Percentiles rank a stretch among this genome's conserved stretches.
Evolutionary conservation across 345 rosid genomes (phyloP).

Genomic region (Salix arbutifolia): DNA sequence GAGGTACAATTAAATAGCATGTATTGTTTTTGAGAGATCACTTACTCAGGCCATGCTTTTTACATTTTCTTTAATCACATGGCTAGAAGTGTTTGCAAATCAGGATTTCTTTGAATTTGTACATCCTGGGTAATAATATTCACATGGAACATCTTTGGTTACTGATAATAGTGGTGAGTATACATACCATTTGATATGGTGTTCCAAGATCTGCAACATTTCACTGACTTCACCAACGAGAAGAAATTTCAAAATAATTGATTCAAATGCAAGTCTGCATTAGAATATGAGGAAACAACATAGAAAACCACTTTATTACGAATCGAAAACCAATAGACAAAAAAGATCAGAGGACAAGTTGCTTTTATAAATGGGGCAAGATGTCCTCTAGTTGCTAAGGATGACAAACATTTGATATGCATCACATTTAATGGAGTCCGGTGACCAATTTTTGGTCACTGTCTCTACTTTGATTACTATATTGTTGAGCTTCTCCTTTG

Average conservation of each 20-base stretch:
- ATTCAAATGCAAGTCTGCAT: background rate
- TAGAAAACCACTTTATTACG: background rate
- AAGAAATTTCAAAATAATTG: conserved; percentile 3
- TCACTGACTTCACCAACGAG: background rate
- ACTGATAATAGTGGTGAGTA: background rate
- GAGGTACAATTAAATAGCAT: conserved; percentile 46
- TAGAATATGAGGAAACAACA: background rate
- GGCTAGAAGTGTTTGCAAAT: background rate
- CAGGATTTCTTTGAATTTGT: background rate
- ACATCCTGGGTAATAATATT: background rate
- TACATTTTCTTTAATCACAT: background rate
- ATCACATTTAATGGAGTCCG: background rate
- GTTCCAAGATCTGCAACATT: background rate
- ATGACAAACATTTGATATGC: background rate
- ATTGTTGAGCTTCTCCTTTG: background rate
- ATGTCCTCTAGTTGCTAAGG: background rate
- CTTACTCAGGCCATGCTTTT: background rate
- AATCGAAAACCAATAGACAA: background rate
- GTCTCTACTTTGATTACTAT: background rate
- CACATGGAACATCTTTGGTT: background rate
- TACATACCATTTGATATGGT: background rate
- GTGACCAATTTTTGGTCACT: background rate
- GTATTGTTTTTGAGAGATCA: background rate
- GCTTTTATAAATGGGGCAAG: background rate
- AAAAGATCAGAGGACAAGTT: background rate